These are phyloP conservation scores for Camelina hispida DNA, from an alignment of 345 rosid species.

Conservation along the genomic window DNA sequence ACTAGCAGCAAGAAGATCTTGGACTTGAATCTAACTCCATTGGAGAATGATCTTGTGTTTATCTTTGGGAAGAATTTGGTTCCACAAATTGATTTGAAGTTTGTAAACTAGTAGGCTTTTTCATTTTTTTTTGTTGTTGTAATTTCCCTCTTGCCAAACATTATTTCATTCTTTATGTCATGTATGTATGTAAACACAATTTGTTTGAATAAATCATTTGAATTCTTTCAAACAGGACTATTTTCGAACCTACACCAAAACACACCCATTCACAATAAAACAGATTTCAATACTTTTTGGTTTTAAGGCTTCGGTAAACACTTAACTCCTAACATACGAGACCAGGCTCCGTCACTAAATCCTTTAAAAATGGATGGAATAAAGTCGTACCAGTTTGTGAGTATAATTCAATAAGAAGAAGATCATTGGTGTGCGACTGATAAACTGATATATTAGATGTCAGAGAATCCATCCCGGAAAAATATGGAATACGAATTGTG, in stretches of 20 bases:
- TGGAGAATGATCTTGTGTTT: slow-evolving; percentile 64
- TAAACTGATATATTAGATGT: slow-evolving; percentile 32
- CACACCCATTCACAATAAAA: background rate
- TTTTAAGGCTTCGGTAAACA: background rate
- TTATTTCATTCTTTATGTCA: slow-evolving; percentile 26
- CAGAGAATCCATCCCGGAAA: slow-evolving; percentile 35
- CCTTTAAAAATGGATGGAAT: no score
- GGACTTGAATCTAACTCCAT: slow-evolving; percentile 76
- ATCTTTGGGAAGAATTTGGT: slow-evolving; percentile 55
- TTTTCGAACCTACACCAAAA: background rate
- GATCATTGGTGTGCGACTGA: background rate
- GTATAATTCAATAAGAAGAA: slow-evolving; percentile 4
- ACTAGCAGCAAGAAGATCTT: slow-evolving; percentile 53
- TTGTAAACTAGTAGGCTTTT: no score
- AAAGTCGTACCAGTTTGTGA: slow-evolving; percentile 15
- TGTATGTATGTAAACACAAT: slow-evolving; percentile 2
- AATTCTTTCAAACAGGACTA: background rate
- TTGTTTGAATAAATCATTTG: background rate
- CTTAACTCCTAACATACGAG: background rate
- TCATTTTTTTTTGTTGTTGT: background rate
- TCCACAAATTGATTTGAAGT: slow-evolving; percentile 53
- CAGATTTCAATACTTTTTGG: background rate
- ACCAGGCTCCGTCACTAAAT: no score
- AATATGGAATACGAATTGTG: slow-evolving; percentile 22
- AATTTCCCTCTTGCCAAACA: background rate